A percentile compares a stretch with the other conserved stretches of the same genome.
These are phyloP conservation scores for Tylopilus orsonianus DNA, from an alignment of 1,284 basidiomycete genomes.

Conservation along the genomic window DNA sequence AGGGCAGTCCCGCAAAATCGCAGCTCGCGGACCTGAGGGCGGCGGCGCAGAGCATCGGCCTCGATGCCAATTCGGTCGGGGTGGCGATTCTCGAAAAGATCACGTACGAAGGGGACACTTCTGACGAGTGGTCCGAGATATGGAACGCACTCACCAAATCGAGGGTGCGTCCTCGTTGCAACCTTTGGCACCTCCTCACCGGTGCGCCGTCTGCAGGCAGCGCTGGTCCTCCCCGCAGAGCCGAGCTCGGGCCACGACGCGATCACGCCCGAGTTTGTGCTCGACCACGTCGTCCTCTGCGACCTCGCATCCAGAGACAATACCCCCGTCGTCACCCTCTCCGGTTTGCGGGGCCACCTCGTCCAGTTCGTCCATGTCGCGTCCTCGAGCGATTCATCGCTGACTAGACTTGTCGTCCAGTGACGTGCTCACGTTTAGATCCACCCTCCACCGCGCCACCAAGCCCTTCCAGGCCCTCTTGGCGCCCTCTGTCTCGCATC, in stretches of 20 bases:
- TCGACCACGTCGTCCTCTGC: constrained; percentile 74
- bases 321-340: constrained; percentile 69
- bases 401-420: constrained; percentile 40
- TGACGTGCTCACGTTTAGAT: constrained; percentile 59
- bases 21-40: constrained; percentile 82
- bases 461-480: constrained; percentile 62
- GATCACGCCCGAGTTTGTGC: constrained; percentile 73
- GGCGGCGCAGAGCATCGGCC: constrained; percentile 71
- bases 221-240: constrained; percentile 74
- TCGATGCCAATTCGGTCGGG: constrained; percentile 70
- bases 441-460: constrained; percentile 62
- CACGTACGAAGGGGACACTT: constrained; percentile 59
- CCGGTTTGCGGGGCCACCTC: constrained; percentile 74
- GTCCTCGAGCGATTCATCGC: constrained; percentile 5
- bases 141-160: constrained; percentile 66
- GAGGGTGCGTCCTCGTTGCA: constrained; percentile 50
- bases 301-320: constrained; percentile 47
- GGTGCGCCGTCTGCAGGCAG: constrained; percentile 65
- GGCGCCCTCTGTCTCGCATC: constrained; percentile 46
- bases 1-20: constrained; percentile 40
- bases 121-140: constrained; percentile 73
- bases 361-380: constrained; percentile 44
- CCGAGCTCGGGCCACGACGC: constrained; percentile 43
- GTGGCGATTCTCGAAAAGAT: constrained; percentile 85
- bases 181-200: constrained; percentile 1